Percentiles rank a stretch among this genome's conserved stretches.
Evolutionary conservation across 257 asterid species (phyloP).

Genomic region (Anisodus acutangulus): DNA sequence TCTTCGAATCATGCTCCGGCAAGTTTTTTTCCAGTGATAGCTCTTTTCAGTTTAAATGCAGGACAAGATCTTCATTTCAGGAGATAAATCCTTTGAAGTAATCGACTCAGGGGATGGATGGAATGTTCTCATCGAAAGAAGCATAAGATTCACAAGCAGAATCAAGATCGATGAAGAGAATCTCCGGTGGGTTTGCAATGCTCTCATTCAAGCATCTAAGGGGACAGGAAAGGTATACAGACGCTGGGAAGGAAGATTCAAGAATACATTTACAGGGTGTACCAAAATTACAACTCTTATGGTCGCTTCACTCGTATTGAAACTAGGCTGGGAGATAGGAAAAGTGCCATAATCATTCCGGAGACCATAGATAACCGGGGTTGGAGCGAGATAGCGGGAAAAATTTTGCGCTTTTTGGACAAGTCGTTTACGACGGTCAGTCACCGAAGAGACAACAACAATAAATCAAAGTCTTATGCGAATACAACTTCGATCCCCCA

Average conservation of each 20-base stretch:
- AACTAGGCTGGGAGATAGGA: neutral
- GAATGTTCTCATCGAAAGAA: neutral
- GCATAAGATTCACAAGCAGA: neutral
- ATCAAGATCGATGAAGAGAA: neutral
- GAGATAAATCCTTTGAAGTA: conserved; percentile 1
- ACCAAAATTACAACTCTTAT: neutral
- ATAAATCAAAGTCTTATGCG: neutral
- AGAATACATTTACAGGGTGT: neutral
- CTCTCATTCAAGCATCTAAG: neutral
- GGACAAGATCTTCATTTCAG: neutral
- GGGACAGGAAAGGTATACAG: neutral
- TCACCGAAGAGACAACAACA: neutral
- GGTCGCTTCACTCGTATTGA: neutral
- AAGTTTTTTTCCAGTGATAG: neutral
- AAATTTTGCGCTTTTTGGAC: neutral
- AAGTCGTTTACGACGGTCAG: neutral
- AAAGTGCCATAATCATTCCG: neutral
- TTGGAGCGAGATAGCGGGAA: neutral
- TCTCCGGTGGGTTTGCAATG: neutral
- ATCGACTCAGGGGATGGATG: neutral
- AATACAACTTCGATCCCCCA: neutral
- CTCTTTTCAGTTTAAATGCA: conserved; percentile 10
- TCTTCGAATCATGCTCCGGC: neutral
- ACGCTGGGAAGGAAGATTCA: neutral
- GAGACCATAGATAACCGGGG: neutral